Evolutionary conservation across 2,329 filamentous ascomycete species (phyloP).

Genomic region (Plectosphaerella plurivora): DNA sequence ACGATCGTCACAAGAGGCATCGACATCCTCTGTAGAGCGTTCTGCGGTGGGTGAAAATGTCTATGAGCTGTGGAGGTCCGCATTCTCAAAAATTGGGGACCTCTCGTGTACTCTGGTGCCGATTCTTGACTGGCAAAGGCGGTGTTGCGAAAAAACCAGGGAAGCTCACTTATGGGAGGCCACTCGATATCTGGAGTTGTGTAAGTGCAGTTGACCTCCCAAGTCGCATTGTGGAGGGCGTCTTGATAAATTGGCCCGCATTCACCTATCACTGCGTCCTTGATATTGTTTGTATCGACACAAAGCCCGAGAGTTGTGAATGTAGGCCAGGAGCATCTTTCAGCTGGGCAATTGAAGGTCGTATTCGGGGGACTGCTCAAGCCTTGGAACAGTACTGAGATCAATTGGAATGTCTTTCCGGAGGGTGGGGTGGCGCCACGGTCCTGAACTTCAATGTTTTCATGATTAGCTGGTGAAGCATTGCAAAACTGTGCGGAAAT

Average conservation of each 20-base stretch:
- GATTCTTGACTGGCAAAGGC: not conserved
- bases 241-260: not conserved
- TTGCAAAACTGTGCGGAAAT: not conserved
- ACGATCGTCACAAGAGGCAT: no score
- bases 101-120: not conserved
- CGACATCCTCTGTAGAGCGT: no score
- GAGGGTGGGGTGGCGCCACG: no score
- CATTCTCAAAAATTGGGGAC: not conserved
- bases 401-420: no score
- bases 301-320: not conserved
- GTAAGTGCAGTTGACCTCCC: not conserved
- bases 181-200: not conserved
- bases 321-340: not conserved
- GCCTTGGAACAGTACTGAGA: not conserved
- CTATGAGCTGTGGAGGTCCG: no score
- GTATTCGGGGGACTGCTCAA: not conserved
- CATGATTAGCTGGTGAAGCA: not conserved
- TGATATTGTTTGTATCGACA: not conserved
- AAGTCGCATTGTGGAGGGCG: not conserved
- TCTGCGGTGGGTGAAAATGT: no score
- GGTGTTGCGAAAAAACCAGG: not conserved
- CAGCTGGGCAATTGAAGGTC: not conserved
- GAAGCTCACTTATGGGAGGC: not conserved
- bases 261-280: not conserved
- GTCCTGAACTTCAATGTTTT: not conserved